A percentile compares a stretch with the other conserved stretches of the same genome.
Conservation (phyloP, 352 stramenopile species). For the Lagenidium sp. region DNA sequence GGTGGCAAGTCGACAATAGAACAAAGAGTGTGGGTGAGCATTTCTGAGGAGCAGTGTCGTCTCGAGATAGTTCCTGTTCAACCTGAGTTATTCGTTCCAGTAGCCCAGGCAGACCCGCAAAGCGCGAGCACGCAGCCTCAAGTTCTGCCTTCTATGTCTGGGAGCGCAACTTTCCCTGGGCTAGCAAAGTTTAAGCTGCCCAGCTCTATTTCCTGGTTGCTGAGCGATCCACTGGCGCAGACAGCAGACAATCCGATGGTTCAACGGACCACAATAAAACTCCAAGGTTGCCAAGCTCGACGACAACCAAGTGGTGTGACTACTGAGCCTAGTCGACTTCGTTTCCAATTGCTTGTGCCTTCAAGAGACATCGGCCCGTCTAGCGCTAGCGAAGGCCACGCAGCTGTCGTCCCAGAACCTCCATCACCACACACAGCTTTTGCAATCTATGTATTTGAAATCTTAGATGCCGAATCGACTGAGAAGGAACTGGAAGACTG, state of each 20-base stretch:
- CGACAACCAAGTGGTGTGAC: slow-evolving; percentile 8
- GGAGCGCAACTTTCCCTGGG: slow-evolving; percentile 6
- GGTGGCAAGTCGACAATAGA: slow-evolving; percentile 3
- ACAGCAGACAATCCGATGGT: slow-evolving; percentile 1
- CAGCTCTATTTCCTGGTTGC: slow-evolving; percentile 43
- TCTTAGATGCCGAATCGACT: not conserved
- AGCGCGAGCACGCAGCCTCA: too few species aligned
- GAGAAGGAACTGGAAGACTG: slow-evolving; percentile 9
- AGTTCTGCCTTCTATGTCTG: too few species aligned
- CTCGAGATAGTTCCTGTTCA: slow-evolving; percentile 36
- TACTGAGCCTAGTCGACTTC: not conserved
- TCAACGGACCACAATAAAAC: slow-evolving; percentile 15
- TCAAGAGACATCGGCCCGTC: not conserved
- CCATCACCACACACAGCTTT: not conserved
- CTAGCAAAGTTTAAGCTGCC: slow-evolving; percentile 30
- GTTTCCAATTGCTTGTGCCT: slow-evolving; percentile 14
- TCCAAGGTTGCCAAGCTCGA: slow-evolving; percentile 46
- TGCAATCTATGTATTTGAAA: slow-evolving; percentile 12
- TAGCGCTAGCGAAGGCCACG: too few species aligned
- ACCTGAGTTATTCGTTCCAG: too few species aligned
- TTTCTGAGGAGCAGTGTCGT: slow-evolving; percentile 52
- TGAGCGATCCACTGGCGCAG: slow-evolving; percentile 32
- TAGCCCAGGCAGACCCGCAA: too few species aligned
- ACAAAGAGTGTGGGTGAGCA: slow-evolving; percentile 36
- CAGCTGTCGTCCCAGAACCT: slow-evolving; percentile 1